A percentile compares a stretch with the other conserved stretches of the same genome.
phyloP scores from a whole-genome alignment of 345 rosid genomes.

The Salix arbutifolia region DNA sequence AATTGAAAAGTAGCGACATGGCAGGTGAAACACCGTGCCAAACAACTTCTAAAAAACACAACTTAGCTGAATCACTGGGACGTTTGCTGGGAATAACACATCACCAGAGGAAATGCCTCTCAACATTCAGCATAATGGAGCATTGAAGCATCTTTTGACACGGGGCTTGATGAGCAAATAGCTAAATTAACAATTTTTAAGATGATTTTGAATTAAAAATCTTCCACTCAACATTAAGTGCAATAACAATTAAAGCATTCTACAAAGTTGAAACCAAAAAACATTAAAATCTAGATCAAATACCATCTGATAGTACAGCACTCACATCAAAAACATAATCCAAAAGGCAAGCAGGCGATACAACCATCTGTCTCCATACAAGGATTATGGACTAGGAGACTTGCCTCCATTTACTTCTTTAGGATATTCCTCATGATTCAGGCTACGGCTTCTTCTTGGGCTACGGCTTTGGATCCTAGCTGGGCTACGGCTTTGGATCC shows the following conservation, averaged over 20 bases:
- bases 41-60: neutral
- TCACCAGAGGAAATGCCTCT: neutral
- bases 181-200: neutral
- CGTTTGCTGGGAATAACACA: neutral
- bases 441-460: slow-evolving; percentile 31
- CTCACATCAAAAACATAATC: neutral
- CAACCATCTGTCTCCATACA: neutral
- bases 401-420: slow-evolving; percentile 45
- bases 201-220: neutral
- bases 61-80: neutral
- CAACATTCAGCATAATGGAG: neutral
- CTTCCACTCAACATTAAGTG: neutral
- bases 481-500: slow-evolving; percentile 24
- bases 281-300: slow-evolving; percentile 11
- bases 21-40: too few relatives aligned
- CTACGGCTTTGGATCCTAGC: slow-evolving; percentile 16
- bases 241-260: slow-evolving; percentile 7
- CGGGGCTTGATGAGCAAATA: neutral
- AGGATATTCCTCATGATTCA: slow-evolving; percentile 26
- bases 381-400: slow-evolving; percentile 65
- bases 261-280: neutral
- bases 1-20: too few relatives aligned
- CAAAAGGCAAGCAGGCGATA: slow-evolving; percentile 6
- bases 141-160: neutral
- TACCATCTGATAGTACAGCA: neutral